These are phyloP conservation scores for Kuraishia capsulata DNA, from an alignment of 805 yeast species.

Conservation along the genomic window DNA sequence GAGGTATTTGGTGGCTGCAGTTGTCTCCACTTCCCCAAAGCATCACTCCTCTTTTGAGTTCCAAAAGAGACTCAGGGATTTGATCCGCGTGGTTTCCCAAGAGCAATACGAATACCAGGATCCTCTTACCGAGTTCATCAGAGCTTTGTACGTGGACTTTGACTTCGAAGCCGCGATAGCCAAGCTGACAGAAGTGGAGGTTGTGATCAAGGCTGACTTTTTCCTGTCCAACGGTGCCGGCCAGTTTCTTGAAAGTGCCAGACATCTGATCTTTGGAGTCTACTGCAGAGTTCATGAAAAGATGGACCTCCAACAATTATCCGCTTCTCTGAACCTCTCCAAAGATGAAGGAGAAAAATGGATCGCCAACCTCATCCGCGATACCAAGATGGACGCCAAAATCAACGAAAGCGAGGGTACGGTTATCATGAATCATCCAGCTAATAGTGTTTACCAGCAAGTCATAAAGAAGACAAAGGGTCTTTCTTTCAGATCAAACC, in stretches of 20 bases:
- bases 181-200: slow-evolving; percentile 37
- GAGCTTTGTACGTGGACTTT: slow-evolving; percentile 46
- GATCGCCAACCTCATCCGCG: slow-evolving; percentile 40
- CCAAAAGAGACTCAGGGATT: slow-evolving; percentile 49
- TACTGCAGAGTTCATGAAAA: slow-evolving; percentile 44
- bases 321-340: slow-evolving; percentile 32
- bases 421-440: slow-evolving; percentile 44
- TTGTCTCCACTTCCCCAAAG: slow-evolving; percentile 28
- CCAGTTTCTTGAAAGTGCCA: slow-evolving; percentile 25
- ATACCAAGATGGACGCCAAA: slow-evolving; percentile 42
- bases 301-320: slow-evolving; percentile 35
- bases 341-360: slow-evolving; percentile 41
- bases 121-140: slow-evolving; percentile 51
- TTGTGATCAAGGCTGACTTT: slow-evolving; percentile 44
- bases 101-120: slow-evolving; percentile 59
- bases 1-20: slow-evolving; percentile 58
- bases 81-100: slow-evolving; percentile 47
- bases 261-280: slow-evolving; percentile 42
- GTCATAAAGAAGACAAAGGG: slow-evolving; percentile 63
- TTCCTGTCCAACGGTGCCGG: slow-evolving; percentile 41
- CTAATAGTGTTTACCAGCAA: slow-evolving; percentile 53
- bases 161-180: slow-evolving; percentile 45
- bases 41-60: slow-evolving; percentile 21
- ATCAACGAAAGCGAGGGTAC: slow-evolving; percentile 43
- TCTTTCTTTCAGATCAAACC: slow-evolving; percentile 49